Conservation (phyloP, 306 rosid genomes). For the Medicago truncatula region DNA sequence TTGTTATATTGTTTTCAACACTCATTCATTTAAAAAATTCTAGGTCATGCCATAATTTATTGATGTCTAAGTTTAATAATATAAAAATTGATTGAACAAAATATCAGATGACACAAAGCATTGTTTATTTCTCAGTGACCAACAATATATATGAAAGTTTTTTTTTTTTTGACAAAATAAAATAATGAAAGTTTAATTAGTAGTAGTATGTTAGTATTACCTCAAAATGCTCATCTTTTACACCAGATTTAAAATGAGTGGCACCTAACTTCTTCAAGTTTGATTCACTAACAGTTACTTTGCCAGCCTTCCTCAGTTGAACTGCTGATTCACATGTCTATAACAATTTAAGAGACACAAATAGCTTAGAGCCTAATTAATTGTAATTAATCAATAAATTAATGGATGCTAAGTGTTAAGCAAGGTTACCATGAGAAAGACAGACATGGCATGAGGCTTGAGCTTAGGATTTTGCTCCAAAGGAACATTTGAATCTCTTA, state of each 20-base stretch:
- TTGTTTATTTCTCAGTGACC: too few relatives aligned
- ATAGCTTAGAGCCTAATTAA: too few relatives aligned
- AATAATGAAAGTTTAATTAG: too few relatives aligned
- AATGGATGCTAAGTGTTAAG: not conserved
- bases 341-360: not conserved
- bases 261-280: slow-evolving; percentile 67
- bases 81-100: too few relatives aligned
- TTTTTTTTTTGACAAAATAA: too few relatives aligned
- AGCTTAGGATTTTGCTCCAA: slow-evolving; percentile 83
- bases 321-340: slow-evolving; percentile 81
- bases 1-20: too few relatives aligned
- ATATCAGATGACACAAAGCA: too few relatives aligned
- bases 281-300: slow-evolving; percentile 69
- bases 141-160: too few relatives aligned
- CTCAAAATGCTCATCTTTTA: slow-evolving; percentile 56
- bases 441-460: slow-evolving; percentile 74
- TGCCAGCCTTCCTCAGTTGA: slow-evolving; percentile 81
- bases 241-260: slow-evolving; percentile 65
- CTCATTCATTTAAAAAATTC: too few relatives aligned
- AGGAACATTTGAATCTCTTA: slow-evolving; percentile 76
- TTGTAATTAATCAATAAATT: not conserved
- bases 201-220: too few relatives aligned
- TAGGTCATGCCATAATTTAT: too few relatives aligned
- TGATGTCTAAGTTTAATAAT: too few relatives aligned
- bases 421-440: slow-evolving; percentile 66